Base-by-base conservation (phyloP, 2,329 filamentous ascomycete species). In the Mariannaea elegans region DNA sequence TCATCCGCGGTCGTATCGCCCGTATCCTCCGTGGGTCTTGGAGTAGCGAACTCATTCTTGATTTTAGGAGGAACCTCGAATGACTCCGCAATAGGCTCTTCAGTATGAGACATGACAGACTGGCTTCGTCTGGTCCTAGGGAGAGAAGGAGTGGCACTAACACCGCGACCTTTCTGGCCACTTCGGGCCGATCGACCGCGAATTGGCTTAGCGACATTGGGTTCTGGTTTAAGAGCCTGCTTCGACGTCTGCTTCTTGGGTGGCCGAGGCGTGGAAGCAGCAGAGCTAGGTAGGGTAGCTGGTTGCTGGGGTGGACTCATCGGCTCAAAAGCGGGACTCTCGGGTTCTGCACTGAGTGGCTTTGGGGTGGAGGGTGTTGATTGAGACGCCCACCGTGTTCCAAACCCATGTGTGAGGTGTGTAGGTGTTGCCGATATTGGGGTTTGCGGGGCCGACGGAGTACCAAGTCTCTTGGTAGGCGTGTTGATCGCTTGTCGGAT, bases 41-140 rank as follows among this genome's bases (percentile, higher is more conserved):
- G 86, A 4, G 86, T 89, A 7, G 79, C 78, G 38, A 78, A 84
- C 71, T 90, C 87, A 59, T 87, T 77, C 77, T 90, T 89, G 53
- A 89, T 82, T 52, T 72, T 79, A n/a, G 75, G 73, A 16, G 72
- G 71, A 10, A 73, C 58, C 42, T 74, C 75, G 42, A 62, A 65
- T 36, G 77, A 74, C 34, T 85, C 83, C 51, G 78, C 68, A 14
- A 79, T 76, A 31, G 78, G 71, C 63, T 86, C 84, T 60, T 84
- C 82, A 2, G 78, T 73, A 59, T 81, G 80, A 14, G 80, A 81
- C 39, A 75, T 71, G 23, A 81, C 75, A 7, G 81, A 84, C 62
- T 80, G 78, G 59, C 81, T 83, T 57, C 80, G 73, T 46, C 75
- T 72, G 1, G 76, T 74, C 14, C 73, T 66, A 18, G 66, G 68